These are phyloP conservation scores for Russula earlei DNA, from an alignment of 768 basidiomycete species.

Conservation along the genomic window DNA sequence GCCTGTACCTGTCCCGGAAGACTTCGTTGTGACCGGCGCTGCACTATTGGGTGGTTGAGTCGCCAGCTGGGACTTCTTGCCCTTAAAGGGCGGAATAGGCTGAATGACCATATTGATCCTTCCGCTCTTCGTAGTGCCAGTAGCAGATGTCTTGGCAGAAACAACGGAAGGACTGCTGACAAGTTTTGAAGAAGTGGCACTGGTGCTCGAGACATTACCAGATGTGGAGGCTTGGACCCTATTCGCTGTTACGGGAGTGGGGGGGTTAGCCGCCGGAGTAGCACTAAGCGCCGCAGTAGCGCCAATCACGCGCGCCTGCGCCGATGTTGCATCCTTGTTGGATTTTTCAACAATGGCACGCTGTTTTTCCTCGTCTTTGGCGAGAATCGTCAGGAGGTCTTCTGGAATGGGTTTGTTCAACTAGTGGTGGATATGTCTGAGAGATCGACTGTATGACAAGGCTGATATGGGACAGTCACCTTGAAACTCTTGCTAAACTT, in stretches of 20 bases:
- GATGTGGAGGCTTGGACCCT: constrained; percentile 15
- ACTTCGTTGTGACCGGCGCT: constrained; percentile 24
- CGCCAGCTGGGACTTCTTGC: constrained; percentile 29
- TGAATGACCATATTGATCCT: constrained; percentile 72
- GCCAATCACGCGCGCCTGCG: constrained; percentile 57
- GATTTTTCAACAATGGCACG: constrained; percentile 74
- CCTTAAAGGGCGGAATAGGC: constrained; percentile 85
- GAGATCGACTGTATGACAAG: neutral
- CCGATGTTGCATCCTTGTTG: constrained; percentile 52
- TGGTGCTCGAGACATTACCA: constrained; percentile 2
- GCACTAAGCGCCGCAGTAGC: constrained; percentile 32
- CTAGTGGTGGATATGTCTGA: constrained; percentile 30
- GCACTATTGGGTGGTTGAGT: constrained; percentile 28
- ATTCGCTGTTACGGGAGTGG: constrained; percentile 28
- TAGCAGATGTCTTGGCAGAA: neutral
- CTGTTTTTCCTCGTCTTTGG: constrained; percentile 91
- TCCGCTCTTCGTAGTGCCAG: constrained; percentile 13
- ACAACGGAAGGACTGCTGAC: constrained; percentile 15
- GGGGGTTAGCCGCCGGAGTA: constrained; percentile 32
- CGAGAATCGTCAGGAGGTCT: constrained; percentile 84
- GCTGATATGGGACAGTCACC: constrained; percentile 35
- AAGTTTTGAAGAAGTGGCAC: constrained; percentile 14
- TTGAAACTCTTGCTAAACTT: constrained; percentile 94
- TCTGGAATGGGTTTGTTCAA: constrained; percentile 93
- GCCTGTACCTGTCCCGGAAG: constrained; percentile 23